phyloP scores from a whole-genome alignment of 768 basidiomycete genomes.

The Rhodotorula graminis region DNA sequence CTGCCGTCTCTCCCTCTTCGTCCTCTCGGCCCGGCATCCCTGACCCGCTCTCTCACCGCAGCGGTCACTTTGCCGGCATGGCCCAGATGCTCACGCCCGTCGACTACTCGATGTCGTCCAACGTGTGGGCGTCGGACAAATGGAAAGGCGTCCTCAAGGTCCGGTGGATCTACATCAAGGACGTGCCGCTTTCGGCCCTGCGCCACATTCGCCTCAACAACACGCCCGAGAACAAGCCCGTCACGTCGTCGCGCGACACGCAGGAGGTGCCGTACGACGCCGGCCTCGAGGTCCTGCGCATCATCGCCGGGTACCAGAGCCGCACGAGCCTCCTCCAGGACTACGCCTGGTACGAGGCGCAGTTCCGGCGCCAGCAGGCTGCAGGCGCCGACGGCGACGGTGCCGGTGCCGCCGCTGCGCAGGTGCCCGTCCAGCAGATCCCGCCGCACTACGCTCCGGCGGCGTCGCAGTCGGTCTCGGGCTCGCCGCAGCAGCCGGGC shows the following conservation, averaged over 20 bases:
- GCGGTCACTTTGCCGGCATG: slow-evolving; percentile 97
- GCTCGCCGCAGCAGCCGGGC: slow-evolving; percentile 8
- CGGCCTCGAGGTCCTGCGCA: slow-evolving; percentile 91
- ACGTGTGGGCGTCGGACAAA: slow-evolving; percentile 98
- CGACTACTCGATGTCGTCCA: slow-evolving; percentile 88
- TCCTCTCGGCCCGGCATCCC: background rate
- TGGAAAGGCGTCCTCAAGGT: slow-evolving; percentile 99
- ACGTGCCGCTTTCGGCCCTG: slow-evolving; percentile 62
- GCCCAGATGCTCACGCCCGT: slow-evolving; percentile 97
- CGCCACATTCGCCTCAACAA: slow-evolving; percentile 90
- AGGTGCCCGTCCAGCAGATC: background rate
- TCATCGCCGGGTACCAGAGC: slow-evolving; percentile 88
- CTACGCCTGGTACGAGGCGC: slow-evolving; percentile 27
- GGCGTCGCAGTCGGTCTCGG: slow-evolving; percentile 24
- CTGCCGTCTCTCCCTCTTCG: background rate
- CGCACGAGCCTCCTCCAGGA: slow-evolving; percentile 55
- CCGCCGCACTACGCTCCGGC: slow-evolving; percentile 8
- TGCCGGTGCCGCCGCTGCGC: background rate
- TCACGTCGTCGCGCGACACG: slow-evolving; percentile 95
- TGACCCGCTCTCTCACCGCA: slow-evolving; percentile 42
- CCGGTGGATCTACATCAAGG: slow-evolving; percentile 93
- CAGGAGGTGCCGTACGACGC: slow-evolving; percentile 94
- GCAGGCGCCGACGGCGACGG: background rate
- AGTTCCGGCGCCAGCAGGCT: slow-evolving; percentile 10
- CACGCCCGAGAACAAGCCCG: slow-evolving; percentile 95